Base-by-base conservation (phyloP, 768 basidiomycete species). In the Pisolithus marmoratus region DNA sequence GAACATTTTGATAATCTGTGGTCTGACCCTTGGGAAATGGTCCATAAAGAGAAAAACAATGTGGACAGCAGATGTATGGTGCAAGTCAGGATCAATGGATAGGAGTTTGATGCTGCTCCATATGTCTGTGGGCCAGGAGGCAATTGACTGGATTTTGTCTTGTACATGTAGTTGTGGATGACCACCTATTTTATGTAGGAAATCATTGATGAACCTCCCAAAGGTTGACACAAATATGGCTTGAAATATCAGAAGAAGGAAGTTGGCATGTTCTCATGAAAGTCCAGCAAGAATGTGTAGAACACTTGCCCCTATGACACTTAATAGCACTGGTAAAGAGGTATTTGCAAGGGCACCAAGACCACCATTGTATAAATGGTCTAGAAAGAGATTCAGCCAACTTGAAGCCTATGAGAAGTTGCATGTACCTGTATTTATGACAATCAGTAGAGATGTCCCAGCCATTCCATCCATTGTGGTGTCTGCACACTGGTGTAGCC, bases 1-100 rank as follows among this genome's bases (percentile, higher is more conserved):
- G 65, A 45, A 55, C 50, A 64, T 22, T 17, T 8, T 14, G n/a
- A 36, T 19, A 14, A 2, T 19, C 46, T 11, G 27, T n/a, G 8
- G 4, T 29, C 29, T 9, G n/a, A 7, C 14, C 22, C 8, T 45
- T 6, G 14, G 20, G 26, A 15, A 11, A 17, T 31, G 58, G 41
- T 24, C 56, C 49, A 48, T 64, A 69, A 2, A 53, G 48, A n/a
- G 23, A 54, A 51, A 64, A 69, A 43, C 67, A 70, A 37, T 48
- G 52, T 5, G 64, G 63, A 38, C 68, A 68, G 46, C 63, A 64
- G 26, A 63, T 53, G 42, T 54, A 66, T 54, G 37, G 6, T 34
- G 52, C 14, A 53, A 50, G 22, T 38, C 46, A 12, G 63, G 60
- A 2, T 60, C 56, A 17, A 61, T 46, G 41, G 56, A 45, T 43